phyloP scores from a whole-genome alignment of 2,329 filamentous ascomycete species.

The Bipolaris bicolor region DNA sequence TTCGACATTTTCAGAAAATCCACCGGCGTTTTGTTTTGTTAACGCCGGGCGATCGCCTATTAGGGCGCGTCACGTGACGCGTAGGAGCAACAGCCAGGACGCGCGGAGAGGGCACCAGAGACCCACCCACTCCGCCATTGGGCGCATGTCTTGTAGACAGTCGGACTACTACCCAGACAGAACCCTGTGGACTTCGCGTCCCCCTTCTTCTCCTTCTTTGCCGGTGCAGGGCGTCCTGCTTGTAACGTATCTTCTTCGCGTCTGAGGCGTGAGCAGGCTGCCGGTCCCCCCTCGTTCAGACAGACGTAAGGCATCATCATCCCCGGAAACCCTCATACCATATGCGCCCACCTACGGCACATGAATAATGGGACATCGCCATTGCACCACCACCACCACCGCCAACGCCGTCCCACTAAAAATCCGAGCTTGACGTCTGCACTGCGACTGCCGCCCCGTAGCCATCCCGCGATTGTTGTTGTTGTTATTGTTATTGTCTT shows the following conservation, averaged over 20 bases:
- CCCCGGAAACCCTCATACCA: conserved; percentile 3
- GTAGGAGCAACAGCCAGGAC: background rate
- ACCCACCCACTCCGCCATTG: conserved; percentile 1
- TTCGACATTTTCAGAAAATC: conserved; percentile 16
- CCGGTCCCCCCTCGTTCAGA: background rate
- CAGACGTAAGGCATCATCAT: background rate
- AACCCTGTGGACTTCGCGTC: background rate
- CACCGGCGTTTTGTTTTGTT: conserved; percentile 15
- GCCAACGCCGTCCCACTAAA: conserved; percentile 8
- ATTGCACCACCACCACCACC: conserved; percentile 7
- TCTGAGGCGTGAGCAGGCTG: background rate
- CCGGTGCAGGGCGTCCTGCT: background rate
- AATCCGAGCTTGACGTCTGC: conserved; percentile 12
- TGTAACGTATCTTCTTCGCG: background rate
- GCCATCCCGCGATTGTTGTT: conserved; percentile 7
- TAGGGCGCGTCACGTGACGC: conserved; percentile 11
- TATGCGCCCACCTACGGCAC: conserved; percentile 12
- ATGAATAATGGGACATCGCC: conserved; percentile 17
- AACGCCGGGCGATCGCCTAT: conserved; percentile 7
- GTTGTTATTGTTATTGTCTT: conserved; percentile 10
- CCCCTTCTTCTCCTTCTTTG: background rate
- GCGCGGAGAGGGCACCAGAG: conserved; percentile 1
- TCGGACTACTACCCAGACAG: too few species aligned
- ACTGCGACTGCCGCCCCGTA: conserved; percentile 3
- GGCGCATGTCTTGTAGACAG: background rate